Conservation (phyloP, 208 protist genomes). For the Borovskyia barvae region DNA sequence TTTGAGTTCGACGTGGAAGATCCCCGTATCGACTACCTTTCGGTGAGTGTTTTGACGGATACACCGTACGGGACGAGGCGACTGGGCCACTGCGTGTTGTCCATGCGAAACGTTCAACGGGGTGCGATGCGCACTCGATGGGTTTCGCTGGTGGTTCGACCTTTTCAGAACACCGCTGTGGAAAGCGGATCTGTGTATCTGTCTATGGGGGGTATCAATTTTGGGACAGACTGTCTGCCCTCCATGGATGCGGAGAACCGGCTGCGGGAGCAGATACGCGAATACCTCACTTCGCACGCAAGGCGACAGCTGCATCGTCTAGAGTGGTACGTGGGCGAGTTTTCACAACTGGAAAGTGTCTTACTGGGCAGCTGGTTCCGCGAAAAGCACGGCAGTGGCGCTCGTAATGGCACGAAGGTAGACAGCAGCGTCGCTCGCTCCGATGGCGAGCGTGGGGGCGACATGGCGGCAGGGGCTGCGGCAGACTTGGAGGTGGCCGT, state of each 20-base stretch:
- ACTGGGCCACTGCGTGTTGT: slow-evolving; percentile 77
- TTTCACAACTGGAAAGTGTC: slow-evolving; percentile 42
- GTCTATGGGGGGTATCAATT: slow-evolving; percentile 61
- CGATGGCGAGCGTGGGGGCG: neutral
- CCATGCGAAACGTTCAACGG: slow-evolving; percentile 69
- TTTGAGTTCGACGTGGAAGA: slow-evolving; percentile 62
- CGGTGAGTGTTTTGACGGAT: slow-evolving; percentile 75
- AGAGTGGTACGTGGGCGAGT: slow-evolving; percentile 79
- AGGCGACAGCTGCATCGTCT: slow-evolving; percentile 70
- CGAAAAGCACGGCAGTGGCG: slow-evolving; percentile 5
- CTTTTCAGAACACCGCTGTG: slow-evolving; percentile 31
- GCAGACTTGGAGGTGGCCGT: slow-evolving; percentile 43
- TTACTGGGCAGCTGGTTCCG: slow-evolving; percentile 33
- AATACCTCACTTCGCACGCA: slow-evolving; percentile 33
- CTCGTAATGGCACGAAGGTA: too few species aligned
- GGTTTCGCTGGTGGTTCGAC: slow-evolving; percentile 55
- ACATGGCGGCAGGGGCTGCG: neutral
- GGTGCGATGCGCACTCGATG: slow-evolving; percentile 56
- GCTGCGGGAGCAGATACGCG: slow-evolving; percentile 58
- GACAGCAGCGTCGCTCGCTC: slow-evolving; percentile 2
- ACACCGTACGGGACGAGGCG: slow-evolving; percentile 73
- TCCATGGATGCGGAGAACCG: slow-evolving; percentile 71
- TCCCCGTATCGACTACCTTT: slow-evolving; percentile 51
- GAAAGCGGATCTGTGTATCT: slow-evolving; percentile 68
- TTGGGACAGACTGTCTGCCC: slow-evolving; percentile 70